Conservation (phyloP, 108 stramenopile genomes). For the Pseudonitzschia pungens region DNA sequence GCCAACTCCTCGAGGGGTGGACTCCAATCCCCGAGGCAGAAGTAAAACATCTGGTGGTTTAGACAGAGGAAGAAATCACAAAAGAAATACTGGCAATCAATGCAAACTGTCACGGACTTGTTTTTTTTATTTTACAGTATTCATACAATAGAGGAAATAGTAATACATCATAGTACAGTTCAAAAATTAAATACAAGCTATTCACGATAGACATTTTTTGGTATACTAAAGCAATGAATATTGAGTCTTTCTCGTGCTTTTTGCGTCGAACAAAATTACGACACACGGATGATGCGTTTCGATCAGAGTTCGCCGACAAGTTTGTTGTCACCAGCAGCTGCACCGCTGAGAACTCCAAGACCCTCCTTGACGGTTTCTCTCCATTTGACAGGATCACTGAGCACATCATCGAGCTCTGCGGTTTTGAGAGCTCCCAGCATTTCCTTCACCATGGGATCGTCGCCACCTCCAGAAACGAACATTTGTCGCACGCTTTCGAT, state of each 20-base stretch:
- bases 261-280: not conserved
- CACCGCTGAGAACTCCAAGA: slow-evolving; percentile 16
- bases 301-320: slow-evolving; percentile 41
- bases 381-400: slow-evolving; percentile 78
- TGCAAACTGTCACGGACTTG: no score
- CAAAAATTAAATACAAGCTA: no score
- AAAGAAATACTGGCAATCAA: no score
- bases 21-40: slow-evolving; percentile 49
- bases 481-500: slow-evolving; percentile 81
- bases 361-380: slow-evolving; percentile 74
- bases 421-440: slow-evolving; percentile 37
- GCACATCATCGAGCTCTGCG: slow-evolving; percentile 67
- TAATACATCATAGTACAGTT: no score
- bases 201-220: no score
- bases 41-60: not conserved
- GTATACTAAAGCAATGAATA: not conserved
- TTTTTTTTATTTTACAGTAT: no score
- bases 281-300: not conserved
- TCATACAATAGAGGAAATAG: no score
- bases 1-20: slow-evolving; percentile 54
- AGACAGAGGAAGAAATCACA: not conserved
- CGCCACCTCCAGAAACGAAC: slow-evolving; percentile 55
- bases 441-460: slow-evolving; percentile 43
- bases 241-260: not conserved
- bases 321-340: slow-evolving; percentile 4